These are phyloP conservation scores for Penicillium flavigenum DNA, from an alignment of 495 filamentous ascomycete species.

Conservation along the genomic window DNA sequence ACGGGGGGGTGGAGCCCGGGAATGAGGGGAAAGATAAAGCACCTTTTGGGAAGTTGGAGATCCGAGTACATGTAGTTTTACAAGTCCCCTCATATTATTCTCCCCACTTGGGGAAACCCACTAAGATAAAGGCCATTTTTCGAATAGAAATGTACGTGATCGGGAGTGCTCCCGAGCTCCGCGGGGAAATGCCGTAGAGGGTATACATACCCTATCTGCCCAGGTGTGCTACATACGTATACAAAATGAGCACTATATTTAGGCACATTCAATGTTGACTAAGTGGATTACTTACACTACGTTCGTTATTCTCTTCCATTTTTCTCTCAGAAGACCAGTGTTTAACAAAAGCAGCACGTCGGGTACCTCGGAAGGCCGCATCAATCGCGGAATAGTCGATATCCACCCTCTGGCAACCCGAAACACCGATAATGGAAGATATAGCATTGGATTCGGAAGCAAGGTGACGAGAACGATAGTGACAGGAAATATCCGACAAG, in stretches of 20 bases:
- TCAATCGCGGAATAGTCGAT: neutral
- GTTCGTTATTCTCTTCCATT: neutral
- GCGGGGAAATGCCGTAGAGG: neutral
- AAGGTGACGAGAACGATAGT: too few species aligned
- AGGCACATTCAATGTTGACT: neutral
- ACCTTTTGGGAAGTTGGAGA: constrained; percentile 7
- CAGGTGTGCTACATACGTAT: neutral
- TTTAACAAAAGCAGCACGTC: neutral
- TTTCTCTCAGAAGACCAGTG: neutral
- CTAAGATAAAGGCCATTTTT: constrained; percentile 4
- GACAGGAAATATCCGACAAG: neutral
- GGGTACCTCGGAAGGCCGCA: neutral
- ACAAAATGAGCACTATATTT: neutral
- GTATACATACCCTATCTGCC: neutral
- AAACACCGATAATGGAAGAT: neutral
- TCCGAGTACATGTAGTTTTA: constrained; percentile 1
- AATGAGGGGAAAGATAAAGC: constrained; percentile 22
- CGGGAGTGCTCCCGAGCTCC: constrained; percentile 4
- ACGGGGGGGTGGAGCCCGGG: constrained; percentile 21
- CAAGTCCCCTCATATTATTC: constrained; percentile 4
- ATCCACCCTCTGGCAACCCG: neutral
- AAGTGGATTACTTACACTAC: neutral
- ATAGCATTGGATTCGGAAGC: neutral
- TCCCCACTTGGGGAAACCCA: neutral
- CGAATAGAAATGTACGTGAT: constrained; percentile 16